Percentiles rank a stretch among this genome's conserved stretches.
Evolutionary conservation across 2,329 filamentous ascomycete species (phyloP).

Genomic region (Arachnomyces sp.): DNA sequence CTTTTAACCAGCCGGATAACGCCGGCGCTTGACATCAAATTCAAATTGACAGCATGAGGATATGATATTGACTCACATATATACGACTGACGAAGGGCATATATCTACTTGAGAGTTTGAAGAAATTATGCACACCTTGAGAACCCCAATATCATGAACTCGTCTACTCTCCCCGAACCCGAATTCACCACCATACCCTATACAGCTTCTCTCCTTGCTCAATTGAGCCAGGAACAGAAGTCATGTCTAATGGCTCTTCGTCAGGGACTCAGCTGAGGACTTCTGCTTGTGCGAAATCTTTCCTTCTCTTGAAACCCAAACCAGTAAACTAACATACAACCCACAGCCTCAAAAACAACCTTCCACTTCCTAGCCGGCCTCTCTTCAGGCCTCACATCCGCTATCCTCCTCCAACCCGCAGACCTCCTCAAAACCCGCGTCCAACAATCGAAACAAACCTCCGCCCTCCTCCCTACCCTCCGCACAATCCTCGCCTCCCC

Average conservation of each 20-base stretch:
- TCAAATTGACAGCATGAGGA: too few relatives aligned
- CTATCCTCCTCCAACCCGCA: conserved; percentile 84
- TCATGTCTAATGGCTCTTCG: conserved; percentile 10
- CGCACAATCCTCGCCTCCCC: conserved; percentile 59
- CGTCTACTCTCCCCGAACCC: conserved; percentile 11
- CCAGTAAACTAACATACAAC: background rate
- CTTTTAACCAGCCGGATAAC: too few relatives aligned
- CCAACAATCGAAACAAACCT: conserved; percentile 66
- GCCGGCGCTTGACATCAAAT: too few relatives aligned
- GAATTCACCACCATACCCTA: background rate
- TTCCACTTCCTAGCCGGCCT: conserved; percentile 88
- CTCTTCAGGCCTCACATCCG: conserved; percentile 76
- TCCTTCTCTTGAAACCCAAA: background rate
- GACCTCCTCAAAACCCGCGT: conserved; percentile 95
- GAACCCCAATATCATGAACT: too few relatives aligned
- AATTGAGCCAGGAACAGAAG: background rate
- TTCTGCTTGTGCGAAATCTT: conserved; percentile 7
- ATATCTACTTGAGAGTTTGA: too few relatives aligned
- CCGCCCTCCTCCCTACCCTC: conserved; percentile 60
- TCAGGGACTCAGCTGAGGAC: conserved; percentile 6
- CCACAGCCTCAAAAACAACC: conserved; percentile 36
- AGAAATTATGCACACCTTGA: too few relatives aligned
- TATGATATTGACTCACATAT: too few relatives aligned
- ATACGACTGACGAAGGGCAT: too few relatives aligned
- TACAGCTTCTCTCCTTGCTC: background rate